Base-by-base conservation (phyloP, 768 basidiomycete genomes). In the Amanita thiersii region DNA sequence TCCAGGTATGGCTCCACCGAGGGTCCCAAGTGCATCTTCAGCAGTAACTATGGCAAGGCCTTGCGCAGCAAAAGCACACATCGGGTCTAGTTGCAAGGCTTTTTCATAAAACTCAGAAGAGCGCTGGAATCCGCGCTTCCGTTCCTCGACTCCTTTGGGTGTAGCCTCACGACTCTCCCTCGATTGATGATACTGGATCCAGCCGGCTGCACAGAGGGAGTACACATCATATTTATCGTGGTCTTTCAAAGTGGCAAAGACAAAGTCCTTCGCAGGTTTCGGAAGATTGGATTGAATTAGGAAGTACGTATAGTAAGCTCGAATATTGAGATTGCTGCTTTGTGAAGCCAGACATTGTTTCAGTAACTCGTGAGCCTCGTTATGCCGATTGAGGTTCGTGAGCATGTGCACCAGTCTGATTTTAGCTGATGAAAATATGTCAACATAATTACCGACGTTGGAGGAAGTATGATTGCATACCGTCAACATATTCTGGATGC, bases 401-500 rank as follows among this genome's bases (percentile, higher is more conserved):
- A 83, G 69, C 73, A 97, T 81, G 12, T 85, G 76, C 0, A 93
- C 88, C 48, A 88, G 84, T 18, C 94, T 83, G 32, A 94, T 77
- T 68, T 98, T 98, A 49, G 93, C 94, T 98, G 52, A 31, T 39
- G 37, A 31, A 25, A 30, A 18, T 43, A 14, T 15, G 2, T 11
- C 19, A n/a, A 35, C 31, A 40, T 45, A 6, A 37, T 28, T 14
- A 24, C n/a, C 10, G 40, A 25, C 26, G 31, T 20, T 5, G 15
- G 5, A 29, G 20, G 39, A 34, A n/a, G 23, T 26, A 37, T 40
- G 2, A 30, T 19, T 24, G 66, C 84, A 35, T 50, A 94, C 93
- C 94, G 56, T 97, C 94, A 17, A 92, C 76, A 56, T 94, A 97
- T 62, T 98, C 96, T 1, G 93, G 90, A 68, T 98, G 94, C 40